Evolutionary conservation across 2,329 filamentous ascomycete species (phyloP), one percentile per base, ranked within the genome.

Genomic region (Aspergillus sp.): DNA sequence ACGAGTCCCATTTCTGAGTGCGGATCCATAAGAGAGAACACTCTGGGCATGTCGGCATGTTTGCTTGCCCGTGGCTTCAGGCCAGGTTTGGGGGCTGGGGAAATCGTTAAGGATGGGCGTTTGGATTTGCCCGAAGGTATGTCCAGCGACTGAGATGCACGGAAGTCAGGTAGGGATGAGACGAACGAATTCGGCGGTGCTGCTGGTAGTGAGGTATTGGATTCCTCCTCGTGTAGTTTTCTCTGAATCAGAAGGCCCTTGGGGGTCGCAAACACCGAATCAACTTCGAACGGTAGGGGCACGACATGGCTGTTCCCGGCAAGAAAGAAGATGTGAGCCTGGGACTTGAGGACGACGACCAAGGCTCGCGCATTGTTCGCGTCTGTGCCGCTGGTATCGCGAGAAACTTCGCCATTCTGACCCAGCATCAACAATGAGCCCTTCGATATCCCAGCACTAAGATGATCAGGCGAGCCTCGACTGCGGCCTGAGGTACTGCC

Each of bases 241-340:
- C 93, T 85, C 76, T 98, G 94, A 59, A 99, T 86, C 19, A 99
- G 84, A 53, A 98, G 83, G 25, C 95, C 95, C 32, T 87, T 83
- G 5, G 92, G 90, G 11, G 91, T 90, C 38, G 94, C 87, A 74
- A 93, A 91, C 30, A 91, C 92, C 56, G 87, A 87, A 72, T 96
- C 92, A 44, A 97, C 90, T 77, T 98, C 93, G 71, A 99, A 99
- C 1, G 94, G 94, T 71, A 99, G 86, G 73, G 96, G 92, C 51
- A 98, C 84, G 60, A 96, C 86, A 82, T 99, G 91, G 71, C 86
- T 95, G 36, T 91, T 88, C 19, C 94, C 94, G 2, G 90, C 86
- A 39, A 98, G 84, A 73, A 96, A 97, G 81, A 93, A 96, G 65
- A 99, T 87, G 73, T 98, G 94, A 21, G 91, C 92, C 72, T 98